Conservation (phyloP, 169 alveolate species). For the Cryptosporidium tyzzeri region DNA sequence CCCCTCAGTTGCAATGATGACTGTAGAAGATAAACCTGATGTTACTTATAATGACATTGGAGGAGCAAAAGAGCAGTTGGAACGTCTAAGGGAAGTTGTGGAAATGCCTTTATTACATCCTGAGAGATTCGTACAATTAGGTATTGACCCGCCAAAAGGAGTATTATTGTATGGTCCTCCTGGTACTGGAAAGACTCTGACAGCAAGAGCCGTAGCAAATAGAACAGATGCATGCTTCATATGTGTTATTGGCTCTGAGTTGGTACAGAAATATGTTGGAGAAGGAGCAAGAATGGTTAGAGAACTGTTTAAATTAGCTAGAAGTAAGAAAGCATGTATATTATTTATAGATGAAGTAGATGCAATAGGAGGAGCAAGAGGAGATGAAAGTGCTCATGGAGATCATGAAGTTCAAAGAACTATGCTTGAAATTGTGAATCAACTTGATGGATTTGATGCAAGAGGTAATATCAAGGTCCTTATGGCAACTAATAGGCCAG, state of each 20-base stretch:
- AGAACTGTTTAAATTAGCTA: conserved; percentile 94
- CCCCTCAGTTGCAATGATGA: conserved; percentile 99
- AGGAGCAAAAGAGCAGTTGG: conserved; percentile 98
- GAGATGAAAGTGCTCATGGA: conserved; percentile 92
- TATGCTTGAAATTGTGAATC: conserved; percentile 98
- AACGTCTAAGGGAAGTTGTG: conserved; percentile 96
- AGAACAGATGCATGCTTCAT: conserved; percentile 96
- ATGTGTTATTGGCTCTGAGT: conserved; percentile 96
- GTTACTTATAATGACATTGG: conserved; percentile 99
- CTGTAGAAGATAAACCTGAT: conserved; percentile 99
- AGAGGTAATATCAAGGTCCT: conserved; percentile 97
- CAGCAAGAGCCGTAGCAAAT: conserved; percentile 97
- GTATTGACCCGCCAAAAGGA: conserved; percentile 99
- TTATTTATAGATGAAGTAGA: conserved; percentile 97
- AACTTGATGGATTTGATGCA: conserved; percentile 99
- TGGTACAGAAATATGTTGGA: conserved; percentile 97
- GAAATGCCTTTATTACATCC: conserved; percentile 99
- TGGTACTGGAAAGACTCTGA: conserved; percentile 96
- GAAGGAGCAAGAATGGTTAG: conserved; percentile 97
- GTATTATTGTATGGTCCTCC: conserved; percentile 99
- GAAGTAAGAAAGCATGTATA: conserved; percentile 93
- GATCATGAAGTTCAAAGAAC: conserved; percentile 99
- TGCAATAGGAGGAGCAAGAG: conserved; percentile 95
- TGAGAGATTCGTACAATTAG: conserved; percentile 96
- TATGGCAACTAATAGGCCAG: conserved; percentile 99